Conservation (phyloP, 2,329 filamentous ascomycete genomes). For the Harringtonia lauricola region DNA sequence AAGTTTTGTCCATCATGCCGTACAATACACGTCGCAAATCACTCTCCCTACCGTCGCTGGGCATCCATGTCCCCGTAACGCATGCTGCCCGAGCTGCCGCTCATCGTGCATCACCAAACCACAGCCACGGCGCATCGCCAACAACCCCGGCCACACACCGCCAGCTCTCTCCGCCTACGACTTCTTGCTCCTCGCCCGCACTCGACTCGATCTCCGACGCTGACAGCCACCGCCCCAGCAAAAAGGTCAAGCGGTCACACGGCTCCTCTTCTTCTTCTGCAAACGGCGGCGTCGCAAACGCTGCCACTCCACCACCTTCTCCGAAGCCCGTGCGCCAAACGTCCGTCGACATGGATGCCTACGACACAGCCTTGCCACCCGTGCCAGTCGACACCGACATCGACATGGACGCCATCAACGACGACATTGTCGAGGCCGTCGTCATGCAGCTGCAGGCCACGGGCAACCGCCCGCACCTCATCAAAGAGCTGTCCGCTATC, state of each 20-base stretch:
- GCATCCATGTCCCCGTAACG: constrained; percentile 72
- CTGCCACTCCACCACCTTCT: constrained; percentile 69
- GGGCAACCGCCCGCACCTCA: constrained; percentile 82
- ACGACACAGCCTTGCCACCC: constrained; percentile 3
- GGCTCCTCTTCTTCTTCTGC: constrained; percentile 23
- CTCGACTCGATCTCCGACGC: constrained; percentile 14
- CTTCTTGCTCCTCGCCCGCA: constrained; percentile 19
- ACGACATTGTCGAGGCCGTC: constrained; percentile 88
- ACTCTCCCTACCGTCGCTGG: constrained; percentile 81
- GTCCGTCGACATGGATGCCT: constrained; percentile 26
- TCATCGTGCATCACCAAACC: constrained; percentile 25
- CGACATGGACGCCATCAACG: constrained; percentile 75
- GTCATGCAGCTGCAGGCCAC: constrained; percentile 83
- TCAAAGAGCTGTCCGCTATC: constrained; percentile 82
- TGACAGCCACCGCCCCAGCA: constrained; percentile 32
- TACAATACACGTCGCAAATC: constrained; percentile 98
- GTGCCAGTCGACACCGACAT: constrained; percentile 37
- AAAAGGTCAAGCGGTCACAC: constrained; percentile 74
- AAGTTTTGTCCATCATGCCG: constrained; percentile 48
- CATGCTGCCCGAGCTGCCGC: constrained; percentile 47
- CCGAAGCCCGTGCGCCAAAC: constrained; percentile 35
- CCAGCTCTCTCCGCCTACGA: constrained; percentile 14
- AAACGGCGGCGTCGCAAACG: constrained; percentile 14
- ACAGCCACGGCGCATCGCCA: constrained; percentile 8
- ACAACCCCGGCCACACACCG: constrained; percentile 3